A percentile compares a stretch with the other conserved stretches of the same genome.
phyloP scores from a whole-genome alignment of 305 asterid species.

The Ajuga reptans region DNA sequence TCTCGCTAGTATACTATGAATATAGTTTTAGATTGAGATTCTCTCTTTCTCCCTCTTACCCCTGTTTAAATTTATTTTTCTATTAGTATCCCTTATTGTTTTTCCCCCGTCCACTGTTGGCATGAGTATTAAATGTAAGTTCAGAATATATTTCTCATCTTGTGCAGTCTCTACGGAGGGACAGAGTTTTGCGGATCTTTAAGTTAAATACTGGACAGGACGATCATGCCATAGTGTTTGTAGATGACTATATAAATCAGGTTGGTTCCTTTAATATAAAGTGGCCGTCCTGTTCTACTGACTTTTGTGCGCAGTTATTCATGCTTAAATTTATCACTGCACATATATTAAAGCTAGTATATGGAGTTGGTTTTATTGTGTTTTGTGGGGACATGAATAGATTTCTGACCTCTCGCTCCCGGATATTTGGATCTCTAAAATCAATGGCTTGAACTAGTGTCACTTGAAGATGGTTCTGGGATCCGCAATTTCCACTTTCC shows the following conservation, averaged over 20 bases:
- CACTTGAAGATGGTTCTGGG: background rate
- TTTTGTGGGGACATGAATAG: background rate
- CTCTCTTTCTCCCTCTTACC: background rate
- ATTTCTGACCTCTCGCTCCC: background rate
- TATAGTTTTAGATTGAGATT: background rate
- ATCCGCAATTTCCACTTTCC: background rate
- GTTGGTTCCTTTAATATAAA: constrained; percentile 31
- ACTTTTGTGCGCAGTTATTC: background rate
- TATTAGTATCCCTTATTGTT: background rate
- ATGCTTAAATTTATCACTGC: background rate
- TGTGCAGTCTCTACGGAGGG: constrained; percentile 73
- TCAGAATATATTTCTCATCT: constrained; percentile 5
- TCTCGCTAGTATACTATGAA: background rate
- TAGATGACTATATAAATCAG: constrained; percentile 74
- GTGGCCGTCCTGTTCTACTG: background rate
- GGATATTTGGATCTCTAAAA: background rate
- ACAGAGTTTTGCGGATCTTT: constrained; percentile 58
- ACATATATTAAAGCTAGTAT: background rate
- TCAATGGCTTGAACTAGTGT: background rate
- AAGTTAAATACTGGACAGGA: constrained; percentile 89
- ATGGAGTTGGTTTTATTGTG: background rate
- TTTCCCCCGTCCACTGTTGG: background rate
- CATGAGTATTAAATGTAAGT: background rate
- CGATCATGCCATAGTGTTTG: constrained; percentile 84
- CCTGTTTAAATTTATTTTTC: background rate